These are phyloP conservation scores for Eucalyptus melliodora DNA, from an alignment of 345 rosid species.

Conservation along the genomic window DNA sequence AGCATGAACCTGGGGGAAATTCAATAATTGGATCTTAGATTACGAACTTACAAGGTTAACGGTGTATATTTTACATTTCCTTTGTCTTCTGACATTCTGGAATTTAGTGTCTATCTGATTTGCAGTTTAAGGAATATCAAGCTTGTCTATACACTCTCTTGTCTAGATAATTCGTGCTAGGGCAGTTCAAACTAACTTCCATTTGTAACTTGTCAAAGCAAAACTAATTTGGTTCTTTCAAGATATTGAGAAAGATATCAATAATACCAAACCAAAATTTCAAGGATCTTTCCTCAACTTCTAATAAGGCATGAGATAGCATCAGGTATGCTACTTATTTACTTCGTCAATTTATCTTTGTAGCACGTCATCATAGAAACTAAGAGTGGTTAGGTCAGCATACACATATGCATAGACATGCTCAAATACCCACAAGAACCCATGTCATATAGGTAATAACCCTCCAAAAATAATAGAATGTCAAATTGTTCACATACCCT, in stretches of 20 bases:
- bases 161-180: not conserved
- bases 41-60: not conserved
- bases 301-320: not conserved
- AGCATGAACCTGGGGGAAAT: conserved; percentile 66
- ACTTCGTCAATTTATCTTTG: not conserved
- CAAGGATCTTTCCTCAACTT: not conserved
- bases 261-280: not conserved
- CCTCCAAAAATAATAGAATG: not conserved
- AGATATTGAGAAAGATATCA: not conserved
- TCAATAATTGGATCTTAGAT: not conserved
- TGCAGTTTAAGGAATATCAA: not conserved
- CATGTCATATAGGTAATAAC: not conserved
- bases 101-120: not conserved
- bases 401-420: not conserved
- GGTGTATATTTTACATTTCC: not conserved
- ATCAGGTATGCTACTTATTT: not conserved
- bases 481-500: conserved; percentile 33
- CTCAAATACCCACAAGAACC: not conserved
- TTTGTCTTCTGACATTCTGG: not conserved
- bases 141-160: not conserved
- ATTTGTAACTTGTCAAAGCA: not conserved
- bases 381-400: not conserved
- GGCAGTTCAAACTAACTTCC: not conserved
- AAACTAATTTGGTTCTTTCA: not conserved
- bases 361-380: not conserved